Evolutionary conservation across 805 yeast species (phyloP).

Genomic region (Wickerhamiella bombiphila): DNA sequence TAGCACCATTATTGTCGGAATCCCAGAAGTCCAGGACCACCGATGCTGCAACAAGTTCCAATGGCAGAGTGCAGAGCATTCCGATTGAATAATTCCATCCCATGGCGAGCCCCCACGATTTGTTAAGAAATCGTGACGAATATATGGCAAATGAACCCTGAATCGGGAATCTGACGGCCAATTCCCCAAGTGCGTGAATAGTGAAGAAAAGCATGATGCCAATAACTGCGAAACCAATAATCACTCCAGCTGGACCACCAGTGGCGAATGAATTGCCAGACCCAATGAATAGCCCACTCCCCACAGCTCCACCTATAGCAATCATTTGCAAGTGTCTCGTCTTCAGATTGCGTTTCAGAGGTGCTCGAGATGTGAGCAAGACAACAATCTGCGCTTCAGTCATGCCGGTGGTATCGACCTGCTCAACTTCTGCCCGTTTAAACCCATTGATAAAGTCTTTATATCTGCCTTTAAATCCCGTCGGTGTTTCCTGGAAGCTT

Average conservation of each 20-base stretch:
- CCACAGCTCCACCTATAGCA: too few species aligned
- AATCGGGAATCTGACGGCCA: slow-evolving; percentile 47
- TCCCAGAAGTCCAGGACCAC: slow-evolving; percentile 39
- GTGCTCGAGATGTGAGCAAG: slow-evolving; percentile 8
- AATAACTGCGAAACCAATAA: slow-evolving; percentile 32
- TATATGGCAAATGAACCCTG: slow-evolving; percentile 40
- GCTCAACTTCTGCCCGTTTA: slow-evolving; percentile 13
- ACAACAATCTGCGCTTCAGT: slow-evolving; percentile 30
- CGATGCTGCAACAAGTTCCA: slow-evolving; percentile 48
- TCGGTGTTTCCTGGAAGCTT: too few species aligned
- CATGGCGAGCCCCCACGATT: slow-evolving; percentile 49
- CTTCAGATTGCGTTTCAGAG: slow-evolving; percentile 27
- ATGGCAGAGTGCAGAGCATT: slow-evolving; percentile 45
- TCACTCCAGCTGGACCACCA: slow-evolving; percentile 37
- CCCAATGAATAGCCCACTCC: too few species aligned
- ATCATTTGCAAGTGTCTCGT: slow-evolving; percentile 31
- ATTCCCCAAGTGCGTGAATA: slow-evolving; percentile 46
- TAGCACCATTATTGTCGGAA: slow-evolving; percentile 43
- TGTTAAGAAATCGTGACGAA: slow-evolving; percentile 44
- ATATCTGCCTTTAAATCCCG: not conserved
- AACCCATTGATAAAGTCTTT: slow-evolving; percentile 13
- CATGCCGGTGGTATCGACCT: slow-evolving; percentile 15
- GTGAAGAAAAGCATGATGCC: slow-evolving; percentile 44
- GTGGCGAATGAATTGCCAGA: too few species aligned
- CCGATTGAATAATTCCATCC: slow-evolving; percentile 53